These are phyloP conservation scores for Nakaseomyces bracarensis DNA, from an alignment of 1,139 yeast species.

Conservation along the genomic window DNA sequence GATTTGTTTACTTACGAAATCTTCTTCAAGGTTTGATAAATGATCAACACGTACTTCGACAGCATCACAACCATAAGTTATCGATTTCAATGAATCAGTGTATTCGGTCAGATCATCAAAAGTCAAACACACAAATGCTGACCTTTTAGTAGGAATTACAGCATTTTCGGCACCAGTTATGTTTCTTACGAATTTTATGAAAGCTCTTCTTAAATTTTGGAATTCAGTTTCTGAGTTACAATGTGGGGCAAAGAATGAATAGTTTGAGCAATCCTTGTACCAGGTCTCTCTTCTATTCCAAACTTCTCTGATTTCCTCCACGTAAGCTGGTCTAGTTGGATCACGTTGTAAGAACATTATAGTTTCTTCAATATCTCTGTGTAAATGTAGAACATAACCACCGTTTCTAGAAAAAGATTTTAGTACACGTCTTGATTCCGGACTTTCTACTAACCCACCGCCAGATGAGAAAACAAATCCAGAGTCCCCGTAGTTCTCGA, in stretches of 20 bases:
- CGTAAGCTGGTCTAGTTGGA: slow-evolving; percentile 79
- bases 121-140: slow-evolving; percentile 69
- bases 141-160: slow-evolving; percentile 45
- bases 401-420: slow-evolving; percentile 42
- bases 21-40: slow-evolving; percentile 42
- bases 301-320: slow-evolving; percentile 68
- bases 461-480: slow-evolving; percentile 85
- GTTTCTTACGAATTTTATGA: slow-evolving; percentile 48
- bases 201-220: slow-evolving; percentile 48
- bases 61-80: slow-evolving; percentile 66
- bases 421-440: slow-evolving; percentile 55
- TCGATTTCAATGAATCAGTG: slow-evolving; percentile 42
- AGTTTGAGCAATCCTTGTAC: slow-evolving; percentile 77
- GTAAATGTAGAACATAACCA: slow-evolving; percentile 80
- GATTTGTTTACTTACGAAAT: slow-evolving; percentile 65
- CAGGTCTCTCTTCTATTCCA: slow-evolving; percentile 76
- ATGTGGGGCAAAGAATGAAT: slow-evolving; percentile 68
- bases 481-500: slow-evolving; percentile 39
- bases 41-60: slow-evolving; percentile 78
- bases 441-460: slow-evolving; percentile 87
- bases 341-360: slow-evolving; percentile 66
- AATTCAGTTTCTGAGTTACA: slow-evolving; percentile 53
- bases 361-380: slow-evolving; percentile 78
- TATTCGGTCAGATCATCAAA: slow-evolving; percentile 46
- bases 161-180: slow-evolving; percentile 52